Evolutionary conservation across 2,329 filamentous ascomycete genomes (phyloP), one percentile per base, ranked within the genome.

Genomic region (Podosphaera xanthii): DNA sequence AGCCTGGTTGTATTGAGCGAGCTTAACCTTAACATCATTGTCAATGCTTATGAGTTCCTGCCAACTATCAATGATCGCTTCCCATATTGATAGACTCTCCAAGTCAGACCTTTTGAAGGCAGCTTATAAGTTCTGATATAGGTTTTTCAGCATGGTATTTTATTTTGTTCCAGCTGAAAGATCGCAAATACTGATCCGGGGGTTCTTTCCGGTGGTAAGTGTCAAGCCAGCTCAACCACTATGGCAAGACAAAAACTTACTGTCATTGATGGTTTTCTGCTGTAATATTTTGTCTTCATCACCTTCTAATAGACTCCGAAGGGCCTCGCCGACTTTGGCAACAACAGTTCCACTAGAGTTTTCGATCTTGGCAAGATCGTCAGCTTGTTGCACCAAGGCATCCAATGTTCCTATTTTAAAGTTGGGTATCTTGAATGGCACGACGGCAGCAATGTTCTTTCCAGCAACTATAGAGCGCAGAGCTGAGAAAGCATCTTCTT

Each of bases 401-500:
- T 98, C 92, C 44, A 98, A 78, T 0, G 92, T 96, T 60, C 92
- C 92, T 70, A 98, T 94, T 76, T 97, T 98, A 79, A 98, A 96
- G 64, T 89, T 84, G 30, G 92, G 92, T 63, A 97, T 85, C 60
- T 80, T 75, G 69, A 97, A 96, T 2, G 83, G 82, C 58, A 82
- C 75, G 53, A 88, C 84, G n/a, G 9, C 40, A 58, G 79, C 81
- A 69, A 86, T 88, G 71, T 86, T 83, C 66, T 94, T 87, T 60
- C 80, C 74, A 57, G 80, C 76, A 59, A 95, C 77, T 49, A 83
- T 87, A 59, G 82, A 74, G 65, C 82, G 81, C 62, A 98, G 73
- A 53, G 87, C 80, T 55, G 82, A 79, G 64, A 96, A 76, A 64
- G 91, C 88, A 71, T 94, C 87, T 65, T 91, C 84, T 67, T 78